Evolutionary conservation across 129 eudicot species (phyloP), one percentile per base, ranked within the genome.

Genomic region (Artemisia tridentata): DNA sequence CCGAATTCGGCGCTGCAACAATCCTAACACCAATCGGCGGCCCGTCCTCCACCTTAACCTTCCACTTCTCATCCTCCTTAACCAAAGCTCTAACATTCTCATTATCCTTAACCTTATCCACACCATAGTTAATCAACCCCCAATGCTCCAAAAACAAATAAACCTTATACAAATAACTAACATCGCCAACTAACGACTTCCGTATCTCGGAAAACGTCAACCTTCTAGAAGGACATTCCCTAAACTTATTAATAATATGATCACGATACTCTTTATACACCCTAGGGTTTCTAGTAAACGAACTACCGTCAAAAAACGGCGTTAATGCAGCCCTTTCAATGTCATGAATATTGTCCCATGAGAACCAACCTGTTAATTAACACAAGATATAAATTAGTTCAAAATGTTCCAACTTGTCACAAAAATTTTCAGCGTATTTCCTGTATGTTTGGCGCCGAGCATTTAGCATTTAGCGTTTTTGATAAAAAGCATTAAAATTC

Each of bases 1-100:
- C 70, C 57, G 99, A 83, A 82, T 84, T 84, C 0, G 99, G 99
- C 12, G 69, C 68, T 0, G 87, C 96, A 76, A 95, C 99, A 72
- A 95, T 96, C 84, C 90, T 85, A 53, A 95, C 89, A 18, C 99
- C 97, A 73, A 84, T 63, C 1, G 99, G 99, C 49, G 97, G 89
- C 75, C 99, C 99, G 74, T 95, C 97, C 76, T 95, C 99, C 72
- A 90, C 85, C 85, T 84, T 95, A 67, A 90, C 82, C 68, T 82
- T 83, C 84, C 84, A 71, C 82, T 27, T 77, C 49, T 57, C 67
- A 12, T 55, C 82, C 57, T 80, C 86, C 66, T 74, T 87, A 29
- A 63, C 72, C 68, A 54, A 47, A 76, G 77, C 88, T 58, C 60
- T 72, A 11, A 46, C 80, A 4, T 38, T 38, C 29, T 74, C 49